Percentiles rank a stretch among this genome's conserved stretches.
Evolutionary conservation across 768 basidiomycete species (phyloP).

Genomic region (Lactifluus piperatus): DNA sequence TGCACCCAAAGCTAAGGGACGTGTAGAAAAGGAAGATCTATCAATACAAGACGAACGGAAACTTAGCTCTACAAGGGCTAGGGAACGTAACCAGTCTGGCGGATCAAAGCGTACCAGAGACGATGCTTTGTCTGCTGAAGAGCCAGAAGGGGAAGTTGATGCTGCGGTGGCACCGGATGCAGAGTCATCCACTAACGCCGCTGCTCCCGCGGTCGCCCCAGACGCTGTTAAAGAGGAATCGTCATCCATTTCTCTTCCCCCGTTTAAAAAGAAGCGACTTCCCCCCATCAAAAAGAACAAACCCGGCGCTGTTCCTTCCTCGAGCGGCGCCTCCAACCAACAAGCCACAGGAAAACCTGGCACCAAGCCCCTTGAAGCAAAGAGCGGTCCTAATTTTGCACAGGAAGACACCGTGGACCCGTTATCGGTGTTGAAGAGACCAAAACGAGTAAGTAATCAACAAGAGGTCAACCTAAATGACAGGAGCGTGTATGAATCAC

Average conservation of each 20-base stretch:
- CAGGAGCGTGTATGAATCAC: slow-evolving; percentile 19
- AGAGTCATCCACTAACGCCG: neutral
- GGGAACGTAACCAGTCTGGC: slow-evolving; percentile 9
- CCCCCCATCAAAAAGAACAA: slow-evolving; percentile 21
- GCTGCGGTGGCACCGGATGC: slow-evolving; percentile 2
- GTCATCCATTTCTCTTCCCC: slow-evolving; percentile 13
- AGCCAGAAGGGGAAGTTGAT: slow-evolving; percentile 9
- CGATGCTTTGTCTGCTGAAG: slow-evolving; percentile 9
- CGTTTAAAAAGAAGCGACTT: slow-evolving; percentile 20
- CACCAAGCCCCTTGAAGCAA: neutral
- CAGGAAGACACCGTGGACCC: slow-evolving; percentile 8
- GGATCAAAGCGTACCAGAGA: slow-evolving; percentile 13
- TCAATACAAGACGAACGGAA: slow-evolving; percentile 19
- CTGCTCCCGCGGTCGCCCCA: neutral
- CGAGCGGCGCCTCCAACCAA: neutral
- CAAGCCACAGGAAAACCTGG: slow-evolving; percentile 1
- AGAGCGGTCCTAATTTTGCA: neutral
- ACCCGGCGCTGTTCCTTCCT: slow-evolving; percentile 1
- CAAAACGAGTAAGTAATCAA: slow-evolving; percentile 13
- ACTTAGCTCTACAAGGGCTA: neutral
- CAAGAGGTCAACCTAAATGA: slow-evolving; percentile 22
- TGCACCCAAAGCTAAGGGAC: slow-evolving; percentile 4
- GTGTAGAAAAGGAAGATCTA: slow-evolving; percentile 14
- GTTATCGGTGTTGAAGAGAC: slow-evolving; percentile 15
- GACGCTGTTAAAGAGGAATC: slow-evolving; percentile 16